Evolutionary conservation across 139 green algal species (phyloP), one percentile per base, ranked within the genome.

Genomic region (Chlorella sp.): DNA sequence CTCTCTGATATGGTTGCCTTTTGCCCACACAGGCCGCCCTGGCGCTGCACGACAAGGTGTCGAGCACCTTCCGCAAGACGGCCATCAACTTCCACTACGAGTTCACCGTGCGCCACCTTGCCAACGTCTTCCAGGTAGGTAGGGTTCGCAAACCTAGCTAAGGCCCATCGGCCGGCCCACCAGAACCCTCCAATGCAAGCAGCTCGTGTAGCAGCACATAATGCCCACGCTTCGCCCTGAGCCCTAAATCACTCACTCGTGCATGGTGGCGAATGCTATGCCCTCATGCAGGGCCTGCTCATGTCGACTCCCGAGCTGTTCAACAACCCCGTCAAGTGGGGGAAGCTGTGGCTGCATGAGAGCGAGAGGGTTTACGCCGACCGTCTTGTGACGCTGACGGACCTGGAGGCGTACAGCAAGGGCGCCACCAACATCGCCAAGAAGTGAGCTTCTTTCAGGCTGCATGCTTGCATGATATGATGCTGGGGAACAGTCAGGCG

Each of bases 11-110:
- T n/a, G 17, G 3, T 32, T n/a, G 30, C 55, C 3, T n/a, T 23
- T 63, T 23, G 29, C 30, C 24, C 3, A 5, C 55, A n/a, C 89
- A 94, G 80, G 91, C 90, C 23, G 88, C 90, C 30, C 86, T 97
- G 50, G 88, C 87, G 3, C 82, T 95, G 79, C 91, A 97, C 67
- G 87, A 95, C 42, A 86, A 88, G 70, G 91, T 97, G 65, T 84
- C 81, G 22, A 62, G 75, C 71, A 93, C 85, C 17, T 97, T 97
- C 87, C 80, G 91, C 66, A 95, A 95, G 88, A 95, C 91, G 17
- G 91, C 91, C 31, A 81, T 94, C 49, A 97, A 95, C 85, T 95
- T 95, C 83, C 91, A 97, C 79, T 97, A 97, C 68, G 91, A 97
- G 83, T 96, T 93, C 84, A 92, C 88, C 20, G 78, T 96, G 67